Evolutionary conservation across 2,329 filamentous ascomycete genomes (phyloP), one percentile per base, ranked within the genome.

Genomic region (Alternaria postmessia): DNA sequence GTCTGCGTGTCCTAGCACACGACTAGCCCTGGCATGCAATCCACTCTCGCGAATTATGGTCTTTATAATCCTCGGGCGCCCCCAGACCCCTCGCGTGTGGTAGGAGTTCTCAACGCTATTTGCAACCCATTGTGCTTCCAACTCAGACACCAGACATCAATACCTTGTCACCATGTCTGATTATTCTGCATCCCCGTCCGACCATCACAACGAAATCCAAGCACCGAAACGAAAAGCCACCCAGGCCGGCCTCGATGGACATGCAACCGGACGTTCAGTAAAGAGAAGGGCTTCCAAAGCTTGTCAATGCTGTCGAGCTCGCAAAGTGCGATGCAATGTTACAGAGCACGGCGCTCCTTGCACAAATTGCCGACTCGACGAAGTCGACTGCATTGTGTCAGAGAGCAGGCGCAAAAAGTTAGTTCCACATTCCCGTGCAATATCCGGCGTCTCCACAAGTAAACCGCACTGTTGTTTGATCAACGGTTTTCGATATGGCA

Each of bases 251-350:
- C 77, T 89, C 44, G 81, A 85, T 54, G 80, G 80, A 63, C 78
- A 79, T 69, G 76, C 79, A 61, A 77, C 75, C 59, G 78, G 80
- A 60, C 83, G 73, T 82, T 87, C 87, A 54, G 87, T 89, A 54
- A 97, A 97, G 81, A 87, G 93, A 73, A 87, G 94, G 74, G 93
- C 94, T n/a, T 93, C 93, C 9, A 91, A 94, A 70, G 94, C 94
- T 18, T 97, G 94, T 78, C 92, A 93, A 64, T 93, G 91, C 70
- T 97, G 94, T 80, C 87, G 94, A 71, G 89, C 91, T 58, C 89
- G 94, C 75, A 97, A 97, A 78, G 94, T 97, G 42, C 88, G 94
- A 58, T 97, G 94, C 82, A 94, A 97, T 81, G 93, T 97, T 57
- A 93, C 95, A 60, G 93, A 96, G 78, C 87, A 88, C 78, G 90